phyloP scores from a whole-genome alignment of 2,329 filamentous ascomycete species.

The Talaromyces sp. region DNA sequence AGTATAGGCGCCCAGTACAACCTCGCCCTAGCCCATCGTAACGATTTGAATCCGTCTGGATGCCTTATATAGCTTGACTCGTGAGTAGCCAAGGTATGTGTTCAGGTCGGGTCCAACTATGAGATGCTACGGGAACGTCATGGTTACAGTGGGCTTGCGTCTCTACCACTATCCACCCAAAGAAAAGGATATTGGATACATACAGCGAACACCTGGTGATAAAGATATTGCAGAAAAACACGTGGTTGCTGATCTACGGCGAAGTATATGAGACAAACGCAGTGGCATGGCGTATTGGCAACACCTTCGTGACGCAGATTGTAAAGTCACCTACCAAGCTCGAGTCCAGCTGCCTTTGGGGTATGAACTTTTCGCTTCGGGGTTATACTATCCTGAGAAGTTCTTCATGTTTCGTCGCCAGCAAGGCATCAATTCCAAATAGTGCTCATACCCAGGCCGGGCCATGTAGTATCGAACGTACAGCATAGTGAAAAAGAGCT shows the following conservation, averaged over 20 bases:
- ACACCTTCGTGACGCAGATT: not conserved
- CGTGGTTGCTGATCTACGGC: conserved; percentile 7
- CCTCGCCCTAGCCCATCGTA: not conserved
- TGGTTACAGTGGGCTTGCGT: not conserved
- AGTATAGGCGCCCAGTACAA: conserved; percentile 10
- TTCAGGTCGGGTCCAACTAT: not conserved
- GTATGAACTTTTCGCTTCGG: not conserved
- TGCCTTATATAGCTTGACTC: not conserved
- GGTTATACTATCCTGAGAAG: not conserved
- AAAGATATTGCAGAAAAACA: not conserved
- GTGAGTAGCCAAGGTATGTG: not conserved
- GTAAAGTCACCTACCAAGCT: not conserved
- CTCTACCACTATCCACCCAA: not conserved
- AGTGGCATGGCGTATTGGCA: not conserved
- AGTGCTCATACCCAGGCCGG: not conserved
- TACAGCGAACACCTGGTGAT: not conserved
- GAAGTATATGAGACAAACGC: not conserved
- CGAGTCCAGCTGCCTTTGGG: not conserved
- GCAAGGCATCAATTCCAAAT: not conserved
- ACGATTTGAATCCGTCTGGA: not conserved
- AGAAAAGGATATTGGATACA: not conserved
- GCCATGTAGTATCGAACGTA: not conserved
- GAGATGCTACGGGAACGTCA: not conserved
- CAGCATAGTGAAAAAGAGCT: not conserved
- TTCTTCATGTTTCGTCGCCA: not conserved